phyloP scores from a whole-genome alignment of 1,284 basidiomycete genomes.

The Trichosporon sp. region DNA sequence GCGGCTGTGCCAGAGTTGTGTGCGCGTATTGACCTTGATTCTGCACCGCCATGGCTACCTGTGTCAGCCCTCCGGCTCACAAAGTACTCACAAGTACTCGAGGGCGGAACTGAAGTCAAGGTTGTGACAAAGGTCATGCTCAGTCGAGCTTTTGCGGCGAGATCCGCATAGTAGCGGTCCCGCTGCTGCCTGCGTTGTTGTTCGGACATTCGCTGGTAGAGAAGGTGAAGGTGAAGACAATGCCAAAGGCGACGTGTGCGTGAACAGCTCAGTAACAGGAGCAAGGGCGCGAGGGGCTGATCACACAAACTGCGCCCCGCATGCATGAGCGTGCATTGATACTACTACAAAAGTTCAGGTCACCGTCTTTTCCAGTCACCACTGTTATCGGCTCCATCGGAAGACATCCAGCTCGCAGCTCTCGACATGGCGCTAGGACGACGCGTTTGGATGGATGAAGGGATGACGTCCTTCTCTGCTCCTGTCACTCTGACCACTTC shows the following conservation, averaged over 20 bases:
- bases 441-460: conserved; percentile 33
- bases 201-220: not conserved
- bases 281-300: too few relatives aligned
- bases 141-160: conserved; percentile 9
- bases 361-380: conserved; percentile 28
- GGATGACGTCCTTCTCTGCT: conserved; percentile 47
- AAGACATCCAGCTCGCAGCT: conserved; percentile 31
- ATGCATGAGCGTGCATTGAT: too few relatives aligned
- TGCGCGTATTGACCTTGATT: not conserved
- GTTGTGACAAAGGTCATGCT: conserved; percentile 18
- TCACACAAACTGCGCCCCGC: too few relatives aligned
- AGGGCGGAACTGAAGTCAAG: not conserved
- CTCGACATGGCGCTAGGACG: conserved; percentile 22
- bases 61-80: too few relatives aligned
- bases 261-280: too few relatives aligned
- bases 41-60: too few relatives aligned
- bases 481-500: conserved; percentile 47
- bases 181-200: conserved; percentile 9
- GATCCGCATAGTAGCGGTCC: not conserved
- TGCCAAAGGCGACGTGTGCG: too few relatives aligned
- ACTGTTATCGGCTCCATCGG: not conserved
- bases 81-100: too few relatives aligned
- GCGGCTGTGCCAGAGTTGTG: not conserved
- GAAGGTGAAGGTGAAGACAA: too few relatives aligned
- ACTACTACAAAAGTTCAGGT: not conserved